Evolutionary conservation across 345 rosid genomes (phyloP), one percentile per base, ranked within the genome.

Genomic region (Cardamine chenopodiifolia): DNA sequence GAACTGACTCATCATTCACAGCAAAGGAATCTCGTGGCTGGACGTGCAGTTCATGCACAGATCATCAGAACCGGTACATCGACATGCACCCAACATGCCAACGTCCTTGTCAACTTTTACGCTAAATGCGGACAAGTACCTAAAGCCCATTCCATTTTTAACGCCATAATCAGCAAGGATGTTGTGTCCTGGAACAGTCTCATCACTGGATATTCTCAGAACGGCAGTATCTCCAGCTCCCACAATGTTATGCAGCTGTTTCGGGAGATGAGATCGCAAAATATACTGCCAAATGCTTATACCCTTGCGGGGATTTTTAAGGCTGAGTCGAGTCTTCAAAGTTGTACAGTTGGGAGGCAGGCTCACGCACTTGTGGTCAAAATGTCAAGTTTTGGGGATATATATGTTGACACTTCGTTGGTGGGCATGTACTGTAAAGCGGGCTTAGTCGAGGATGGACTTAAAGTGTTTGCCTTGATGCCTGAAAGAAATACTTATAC

Each of bases 181-280:
- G 86, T 87, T 2, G 86, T 90, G 35, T 90, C 97, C 4, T 90
- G 96, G 95, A 93, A 89, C 67, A 87, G 87, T 75, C 89, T 93
- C 74, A 89, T 93, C 70, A 90, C 86, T 79, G 96, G 86, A 10
- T 85, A 82, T 80, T 84, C 90, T 10, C 91, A 80, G 75, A 76
- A 79, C 64, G 90, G 92, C 2, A 87, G 88, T n/a, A n/a, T 75
- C 14, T 60, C 75, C 17, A 83, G 86, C 28, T 72, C 89, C 25
- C 29, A 37, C 52, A 10, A 40, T 18, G 90, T 83, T 49, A 78
- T 89, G 86, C 77, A 84, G 58, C 79, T 93, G 6, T 86, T 93
- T 64, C 85, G 61, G 29, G 80, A 79, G 59, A 90, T 93, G 98
- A 85, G 89, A 65, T 72, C 82, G 15, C 86, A 80, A 75, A 82